phyloP scores from a whole-genome alignment of 495 filamentous ascomycete species.

The Aspergillus panamensis region DNA sequence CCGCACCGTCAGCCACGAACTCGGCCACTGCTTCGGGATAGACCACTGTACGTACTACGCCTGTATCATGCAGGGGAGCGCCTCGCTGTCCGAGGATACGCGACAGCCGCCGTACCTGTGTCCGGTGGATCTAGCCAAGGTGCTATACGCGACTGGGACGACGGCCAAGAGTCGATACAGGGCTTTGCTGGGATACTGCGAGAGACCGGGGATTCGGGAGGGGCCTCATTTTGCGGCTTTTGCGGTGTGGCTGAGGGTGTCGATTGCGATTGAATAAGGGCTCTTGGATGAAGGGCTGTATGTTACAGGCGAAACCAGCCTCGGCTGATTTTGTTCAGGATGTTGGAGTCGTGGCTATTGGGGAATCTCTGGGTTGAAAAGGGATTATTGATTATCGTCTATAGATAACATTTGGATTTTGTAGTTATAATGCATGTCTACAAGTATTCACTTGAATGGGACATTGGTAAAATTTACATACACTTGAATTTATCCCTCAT shows the following conservation, averaged over 20 bases:
- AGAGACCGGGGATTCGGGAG: conserved; percentile 10
- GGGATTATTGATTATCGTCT: too few species aligned
- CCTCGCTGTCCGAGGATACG: conserved; percentile 57
- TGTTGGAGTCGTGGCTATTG: too few species aligned
- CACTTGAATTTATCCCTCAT: background rate
- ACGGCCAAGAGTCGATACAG: conserved; percentile 35
- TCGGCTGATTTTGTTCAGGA: too few species aligned
- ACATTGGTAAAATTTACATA: background rate
- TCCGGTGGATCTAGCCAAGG: conserved; percentile 58
- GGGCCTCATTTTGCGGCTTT: conserved; percentile 21
- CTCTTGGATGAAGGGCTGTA: too few species aligned
- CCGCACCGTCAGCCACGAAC: conserved; percentile 58
- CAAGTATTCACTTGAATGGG: background rate
- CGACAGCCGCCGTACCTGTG: conserved; percentile 66
- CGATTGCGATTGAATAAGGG: background rate
- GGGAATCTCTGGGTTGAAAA: too few species aligned
- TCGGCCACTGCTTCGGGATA: conserved; percentile 64
- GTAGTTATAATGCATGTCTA: background rate
- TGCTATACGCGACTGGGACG: conserved; percentile 38
- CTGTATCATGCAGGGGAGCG: conserved; percentile 64
- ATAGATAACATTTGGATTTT: too few species aligned
- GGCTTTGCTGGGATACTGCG: conserved; percentile 44
- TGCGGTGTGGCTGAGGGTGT: conserved; percentile 20
- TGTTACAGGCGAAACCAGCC: too few species aligned
- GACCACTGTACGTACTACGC: conserved; percentile 68